Evolutionary conservation across 23 red algal species (phyloP).

Genomic region (Gracilariopsis chorda): DNA sequence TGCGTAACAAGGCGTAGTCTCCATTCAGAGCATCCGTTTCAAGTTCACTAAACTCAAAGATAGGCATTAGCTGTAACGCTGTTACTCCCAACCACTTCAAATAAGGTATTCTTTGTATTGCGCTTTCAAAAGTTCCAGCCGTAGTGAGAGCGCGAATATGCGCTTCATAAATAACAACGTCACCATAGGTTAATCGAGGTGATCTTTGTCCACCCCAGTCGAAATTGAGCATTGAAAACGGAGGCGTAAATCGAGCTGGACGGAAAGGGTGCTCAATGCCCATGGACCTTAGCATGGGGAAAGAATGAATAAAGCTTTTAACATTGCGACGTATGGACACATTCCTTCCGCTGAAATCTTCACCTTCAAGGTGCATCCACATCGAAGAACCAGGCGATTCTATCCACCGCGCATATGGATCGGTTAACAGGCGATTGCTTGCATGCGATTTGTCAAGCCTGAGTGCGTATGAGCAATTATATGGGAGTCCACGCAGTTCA

Average conservation of each 20-base stretch:
- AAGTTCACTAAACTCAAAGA: slow-evolving; percentile 57
- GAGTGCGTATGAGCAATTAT: slow-evolving; percentile 21
- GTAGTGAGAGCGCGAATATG: slow-evolving; percentile 14
- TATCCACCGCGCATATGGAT: slow-evolving; percentile 41
- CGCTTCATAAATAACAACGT: slow-evolving; percentile 59
- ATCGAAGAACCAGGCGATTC: slow-evolving; percentile 17
- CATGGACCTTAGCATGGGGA: slow-evolving; percentile 1
- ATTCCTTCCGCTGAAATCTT: not conserved
- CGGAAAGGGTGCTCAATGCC: slow-evolving; percentile 31
- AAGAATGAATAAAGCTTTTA: slow-evolving; percentile 11
- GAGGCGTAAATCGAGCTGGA: slow-evolving; percentile 10
- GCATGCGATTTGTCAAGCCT: not conserved
- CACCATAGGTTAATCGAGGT: not conserved
- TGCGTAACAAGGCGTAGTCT: slow-evolving; percentile 2
- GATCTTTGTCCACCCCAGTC: slow-evolving; percentile 23
- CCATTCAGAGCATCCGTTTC: slow-evolving; percentile 10
- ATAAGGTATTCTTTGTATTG: slow-evolving; percentile 27
- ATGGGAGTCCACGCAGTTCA: not conserved
- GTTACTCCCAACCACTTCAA: slow-evolving; percentile 54
- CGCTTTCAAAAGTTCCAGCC: slow-evolving; percentile 19
- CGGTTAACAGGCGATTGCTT: slow-evolving; percentile 4
- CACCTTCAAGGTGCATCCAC: slow-evolving; percentile 52
- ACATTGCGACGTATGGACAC: not conserved
- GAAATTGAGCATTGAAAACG: not conserved
- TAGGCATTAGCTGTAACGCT: slow-evolving; percentile 51